Evolutionary conservation across 2,329 filamentous ascomycete genomes (phyloP).

Genomic region (Aspergillus pseudoglaucus): DNA sequence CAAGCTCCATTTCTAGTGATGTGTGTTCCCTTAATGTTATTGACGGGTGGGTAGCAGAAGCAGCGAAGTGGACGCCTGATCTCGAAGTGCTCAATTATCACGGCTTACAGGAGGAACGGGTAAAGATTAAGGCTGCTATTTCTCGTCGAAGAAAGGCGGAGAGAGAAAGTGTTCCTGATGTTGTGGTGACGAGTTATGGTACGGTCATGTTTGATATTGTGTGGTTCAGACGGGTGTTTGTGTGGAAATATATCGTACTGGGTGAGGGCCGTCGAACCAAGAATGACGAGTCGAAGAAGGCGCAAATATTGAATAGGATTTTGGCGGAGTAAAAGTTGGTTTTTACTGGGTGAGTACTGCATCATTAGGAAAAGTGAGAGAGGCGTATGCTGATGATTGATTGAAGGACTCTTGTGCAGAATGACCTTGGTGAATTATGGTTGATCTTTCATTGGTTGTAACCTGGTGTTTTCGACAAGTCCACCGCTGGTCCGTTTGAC

Average conservation of each 20-base stretch:
- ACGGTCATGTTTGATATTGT: constrained; percentile 39
- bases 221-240: constrained; percentile 47
- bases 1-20: too few species aligned
- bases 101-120: constrained; percentile 38
- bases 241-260: too few species aligned
- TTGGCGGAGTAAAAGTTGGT: constrained; percentile 46
- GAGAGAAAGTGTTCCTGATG: constrained; percentile 15
- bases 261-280: too few species aligned
- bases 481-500: constrained; percentile 47
- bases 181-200: constrained; percentile 48
- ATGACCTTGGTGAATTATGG: constrained; percentile 54
- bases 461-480: constrained; percentile 50
- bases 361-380: not conserved
- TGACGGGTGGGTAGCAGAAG: constrained; percentile 44
- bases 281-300: constrained; percentile 42
- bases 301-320: constrained; percentile 37
- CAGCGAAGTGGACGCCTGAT: constrained; percentile 40
- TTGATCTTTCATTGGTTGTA: constrained; percentile 53
- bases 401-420: constrained; percentile 49
- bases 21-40: too few species aligned
- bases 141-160: not conserved
- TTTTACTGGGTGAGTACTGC: constrained; percentile 35
- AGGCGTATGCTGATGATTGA: not conserved
- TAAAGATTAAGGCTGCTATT: constrained; percentile 15
- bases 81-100: constrained; percentile 46